These are phyloP conservation scores for Fusarium brevicatenulatum DNA, from an alignment of 2,329 filamentous ascomycete species.

Conservation along the genomic window DNA sequence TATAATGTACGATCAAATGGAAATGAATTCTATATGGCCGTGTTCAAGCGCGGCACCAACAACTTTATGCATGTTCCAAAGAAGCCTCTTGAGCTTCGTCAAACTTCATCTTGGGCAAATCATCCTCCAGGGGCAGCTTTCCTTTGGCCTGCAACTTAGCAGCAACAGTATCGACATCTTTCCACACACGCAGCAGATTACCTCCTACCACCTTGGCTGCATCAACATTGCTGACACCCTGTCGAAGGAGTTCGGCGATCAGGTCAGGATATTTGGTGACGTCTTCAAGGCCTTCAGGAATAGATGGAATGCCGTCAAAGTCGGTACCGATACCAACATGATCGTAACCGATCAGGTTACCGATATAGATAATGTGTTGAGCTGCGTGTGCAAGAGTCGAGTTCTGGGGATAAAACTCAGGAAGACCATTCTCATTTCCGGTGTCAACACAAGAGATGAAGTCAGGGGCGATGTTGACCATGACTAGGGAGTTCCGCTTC, in stretches of 20 bases:
- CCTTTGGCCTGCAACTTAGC: slow-evolving; percentile 69
- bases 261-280: slow-evolving; percentile 85
- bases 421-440: slow-evolving; percentile 70
- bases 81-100: slow-evolving; percentile 10
- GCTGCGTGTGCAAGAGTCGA: slow-evolving; percentile 81
- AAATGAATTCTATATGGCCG: slow-evolving; percentile 22
- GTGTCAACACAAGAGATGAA: slow-evolving; percentile 81
- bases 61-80: neutral
- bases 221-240: slow-evolving; percentile 79
- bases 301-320: slow-evolving; percentile 79
- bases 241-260: slow-evolving; percentile 76
- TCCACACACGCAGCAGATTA: slow-evolving; percentile 88
- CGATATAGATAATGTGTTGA: slow-evolving; percentile 84
- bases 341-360: slow-evolving; percentile 83
- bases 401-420: slow-evolving; percentile 73
- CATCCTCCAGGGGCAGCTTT: slow-evolving; percentile 64
- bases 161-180: slow-evolving; percentile 78
- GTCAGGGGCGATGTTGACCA: slow-evolving; percentile 88
- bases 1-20: slow-evolving; percentile 45
- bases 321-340: slow-evolving; percentile 91
- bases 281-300: slow-evolving; percentile 82
- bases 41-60: neutral
- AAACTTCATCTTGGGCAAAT: slow-evolving; percentile 43
- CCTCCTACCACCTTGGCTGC: slow-evolving; percentile 79
- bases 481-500: slow-evolving; percentile 77